These are phyloP conservation scores for Globisporangium solare DNA, from an alignment of 352 stramenopile genomes.

Conservation along the genomic window DNA sequence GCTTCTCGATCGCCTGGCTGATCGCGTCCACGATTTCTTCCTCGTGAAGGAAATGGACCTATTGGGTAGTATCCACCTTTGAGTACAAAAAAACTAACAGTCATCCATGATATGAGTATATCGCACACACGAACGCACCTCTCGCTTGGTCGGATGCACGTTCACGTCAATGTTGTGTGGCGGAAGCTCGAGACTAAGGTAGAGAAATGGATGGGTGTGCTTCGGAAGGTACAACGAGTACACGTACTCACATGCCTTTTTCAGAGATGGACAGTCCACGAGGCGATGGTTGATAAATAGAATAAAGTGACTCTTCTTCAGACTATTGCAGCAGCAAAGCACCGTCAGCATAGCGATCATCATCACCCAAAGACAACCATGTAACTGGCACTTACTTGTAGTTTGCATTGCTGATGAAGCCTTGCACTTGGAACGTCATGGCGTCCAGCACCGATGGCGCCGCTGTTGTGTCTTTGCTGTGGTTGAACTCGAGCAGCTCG, in stretches of 20 bases:
- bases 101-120: too few species aligned
- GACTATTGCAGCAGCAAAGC: constrained; percentile 19
- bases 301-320: constrained; percentile 86
- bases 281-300: constrained; percentile 98
- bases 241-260: constrained; percentile 91
- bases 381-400: constrained; percentile 54
- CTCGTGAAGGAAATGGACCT: constrained; percentile 95
- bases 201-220: constrained; percentile 95
- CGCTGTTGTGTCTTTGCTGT: constrained; percentile 19
- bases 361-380: not conserved
- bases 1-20: constrained; percentile 68
- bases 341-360: not conserved
- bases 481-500: constrained; percentile 54
- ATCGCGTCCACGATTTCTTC: constrained; percentile 89
- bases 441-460: constrained; percentile 13
- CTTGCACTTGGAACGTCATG: constrained; percentile 35
- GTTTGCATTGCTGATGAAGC: constrained; percentile 86
- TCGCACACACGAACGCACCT: constrained; percentile 34
- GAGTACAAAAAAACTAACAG: too few species aligned
- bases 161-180: constrained; percentile 97
- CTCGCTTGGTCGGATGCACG: constrained; percentile 98
- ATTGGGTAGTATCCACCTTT: too few species aligned
- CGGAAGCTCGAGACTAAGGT: constrained; percentile 94
- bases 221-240: constrained; percentile 94
- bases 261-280: constrained; percentile 91